Percentiles rank a stretch among this genome's conserved stretches.
phyloP scores from a whole-genome alignment of 108 stramenopile genomes.

The Pseudonitzschia delicatissima region DNA sequence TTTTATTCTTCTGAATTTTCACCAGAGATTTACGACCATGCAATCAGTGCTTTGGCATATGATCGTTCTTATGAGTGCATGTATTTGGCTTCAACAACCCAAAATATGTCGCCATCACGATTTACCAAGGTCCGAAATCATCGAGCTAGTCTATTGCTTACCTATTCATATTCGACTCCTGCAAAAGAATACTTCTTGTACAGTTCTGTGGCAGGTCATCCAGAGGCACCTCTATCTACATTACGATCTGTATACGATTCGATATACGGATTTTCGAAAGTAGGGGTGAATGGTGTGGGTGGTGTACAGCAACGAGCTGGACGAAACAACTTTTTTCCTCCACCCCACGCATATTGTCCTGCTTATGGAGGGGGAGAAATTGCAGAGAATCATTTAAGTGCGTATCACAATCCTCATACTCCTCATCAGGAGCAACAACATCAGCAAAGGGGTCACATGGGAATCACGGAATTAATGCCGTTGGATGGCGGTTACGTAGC shows the following conservation, averaged over 20 bases:
- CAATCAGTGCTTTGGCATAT: constrained; percentile 52
- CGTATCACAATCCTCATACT: neutral
- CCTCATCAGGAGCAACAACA: neutral
- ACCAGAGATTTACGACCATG: constrained; percentile 35
- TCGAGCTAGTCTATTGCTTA: constrained; percentile 18
- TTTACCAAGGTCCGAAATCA: constrained; percentile 16
- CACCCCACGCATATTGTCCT: constrained; percentile 60
- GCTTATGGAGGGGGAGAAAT: constrained; percentile 40
- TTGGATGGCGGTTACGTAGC: constrained; percentile 45
- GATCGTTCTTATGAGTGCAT: constrained; percentile 45
- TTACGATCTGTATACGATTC: constrained; percentile 45
- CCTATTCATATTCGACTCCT: neutral
- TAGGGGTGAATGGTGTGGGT: neutral
- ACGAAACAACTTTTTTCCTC: constrained; percentile 30
- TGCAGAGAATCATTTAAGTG: neutral
- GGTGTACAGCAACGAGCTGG: neutral
- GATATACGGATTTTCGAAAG: constrained; percentile 47
- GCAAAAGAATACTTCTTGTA: constrained; percentile 45
- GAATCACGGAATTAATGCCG: constrained; percentile 40
- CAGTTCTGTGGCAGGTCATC: constrained; percentile 73
- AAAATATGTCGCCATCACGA: constrained; percentile 19
- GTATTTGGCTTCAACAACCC: constrained; percentile 68
- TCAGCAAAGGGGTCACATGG: constrained; percentile 30
- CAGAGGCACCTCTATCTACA: constrained; percentile 46
- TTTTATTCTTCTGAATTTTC: constrained; percentile 22